A percentile compares a stretch with the other conserved stretches of the same genome.
phyloP scores from a whole-genome alignment of 805 yeast species.

The Candida maesae region DNA sequence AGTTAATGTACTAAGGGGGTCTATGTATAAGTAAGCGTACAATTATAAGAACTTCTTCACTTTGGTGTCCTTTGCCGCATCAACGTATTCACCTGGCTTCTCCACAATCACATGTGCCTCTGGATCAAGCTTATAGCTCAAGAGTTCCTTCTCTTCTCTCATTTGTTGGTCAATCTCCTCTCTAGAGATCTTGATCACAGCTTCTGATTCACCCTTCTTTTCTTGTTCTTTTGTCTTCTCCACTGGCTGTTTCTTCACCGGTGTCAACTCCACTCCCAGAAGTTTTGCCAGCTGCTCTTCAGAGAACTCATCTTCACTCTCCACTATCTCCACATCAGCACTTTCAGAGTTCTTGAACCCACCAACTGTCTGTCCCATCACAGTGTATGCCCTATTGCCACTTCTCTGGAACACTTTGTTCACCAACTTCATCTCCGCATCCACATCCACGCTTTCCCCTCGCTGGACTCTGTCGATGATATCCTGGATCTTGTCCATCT shows the following conservation, averaged over 20 bases:
- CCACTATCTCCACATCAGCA: slow-evolving; percentile 23
- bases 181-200: slow-evolving; percentile 11
- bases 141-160: slow-evolving; percentile 27
- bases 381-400: slow-evolving; percentile 3
- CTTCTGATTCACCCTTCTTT: not conserved
- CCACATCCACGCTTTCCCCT: slow-evolving; percentile 38
- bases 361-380: slow-evolving; percentile 8
- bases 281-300: slow-evolving; percentile 17
- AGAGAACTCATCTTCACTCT: slow-evolving; percentile 23
- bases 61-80: slow-evolving; percentile 35
- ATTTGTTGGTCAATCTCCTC: slow-evolving; percentile 25
- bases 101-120: slow-evolving; percentile 35
- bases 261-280: slow-evolving; percentile 12
- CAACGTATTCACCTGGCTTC: slow-evolving; percentile 36
- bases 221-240: not conserved
- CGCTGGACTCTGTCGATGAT: slow-evolving; percentile 34
- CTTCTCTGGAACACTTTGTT: slow-evolving; percentile 30
- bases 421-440: slow-evolving; percentile 37
- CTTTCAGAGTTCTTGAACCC: slow-evolving; percentile 1
- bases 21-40: not conserved
- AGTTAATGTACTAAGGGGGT: too few species aligned
- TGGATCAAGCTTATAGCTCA: slow-evolving; percentile 30
- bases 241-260: not conserved
- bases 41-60: slow-evolving; percentile 34
- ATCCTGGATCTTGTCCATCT: slow-evolving; percentile 34